These are phyloP conservation scores for Trypanosoma platydactyli DNA, from an alignment of 208 protist species.

Conservation along the genomic window DNA sequence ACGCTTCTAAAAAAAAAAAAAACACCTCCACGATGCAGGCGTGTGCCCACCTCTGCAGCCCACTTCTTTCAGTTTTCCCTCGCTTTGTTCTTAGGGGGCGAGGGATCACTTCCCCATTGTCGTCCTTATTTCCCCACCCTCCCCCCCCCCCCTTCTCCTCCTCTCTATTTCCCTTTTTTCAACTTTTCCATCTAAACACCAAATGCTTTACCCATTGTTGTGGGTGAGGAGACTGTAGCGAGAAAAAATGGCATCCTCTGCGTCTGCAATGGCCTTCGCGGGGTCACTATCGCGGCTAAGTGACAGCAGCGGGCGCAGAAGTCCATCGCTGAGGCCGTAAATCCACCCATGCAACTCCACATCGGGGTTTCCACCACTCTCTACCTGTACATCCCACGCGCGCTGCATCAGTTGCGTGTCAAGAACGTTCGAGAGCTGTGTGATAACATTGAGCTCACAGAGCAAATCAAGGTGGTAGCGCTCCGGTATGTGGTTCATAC, in stretches of 20 bases:
- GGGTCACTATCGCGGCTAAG: constrained; percentile 55
- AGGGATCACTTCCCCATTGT: too few relatives aligned
- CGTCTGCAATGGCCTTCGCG: constrained; percentile 43
- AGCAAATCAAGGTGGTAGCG: constrained; percentile 53
- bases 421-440: constrained; percentile 59
- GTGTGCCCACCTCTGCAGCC: too few relatives aligned
- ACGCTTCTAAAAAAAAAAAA: too few relatives aligned
- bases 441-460: constrained; percentile 78
- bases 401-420: constrained; percentile 65
- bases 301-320: constrained; percentile 60
- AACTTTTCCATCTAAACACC: too few relatives aligned
- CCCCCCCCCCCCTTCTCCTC: too few relatives aligned
- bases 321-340: constrained; percentile 64
- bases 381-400: constrained; percentile 41
- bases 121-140: too few relatives aligned
- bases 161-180: constrained; percentile 9
- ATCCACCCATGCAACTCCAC: constrained; percentile 81
- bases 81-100: too few relatives aligned
- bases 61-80: too few relatives aligned
- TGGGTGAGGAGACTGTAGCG: constrained; percentile 47
- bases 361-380: constrained; percentile 29
- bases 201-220: constrained; percentile 7
- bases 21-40: too few relatives aligned
- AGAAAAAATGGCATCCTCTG: constrained; percentile 62
- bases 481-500: constrained; percentile 45